These are phyloP conservation scores for Cryptosporidium muris DNA, from an alignment of 169 alveolate genomes.

Conservation along the genomic window DNA sequence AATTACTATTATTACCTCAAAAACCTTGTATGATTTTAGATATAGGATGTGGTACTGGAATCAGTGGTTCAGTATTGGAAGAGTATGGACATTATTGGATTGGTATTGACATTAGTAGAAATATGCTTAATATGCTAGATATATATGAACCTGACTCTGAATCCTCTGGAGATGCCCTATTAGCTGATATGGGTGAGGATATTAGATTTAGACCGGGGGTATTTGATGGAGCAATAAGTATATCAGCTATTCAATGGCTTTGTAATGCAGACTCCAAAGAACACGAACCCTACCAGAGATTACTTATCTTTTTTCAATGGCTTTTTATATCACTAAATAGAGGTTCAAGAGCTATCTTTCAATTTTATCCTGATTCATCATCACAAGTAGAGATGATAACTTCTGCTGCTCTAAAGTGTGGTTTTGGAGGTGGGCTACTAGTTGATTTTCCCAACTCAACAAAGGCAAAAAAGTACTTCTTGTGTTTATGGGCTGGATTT, in stretches of 20 bases:
- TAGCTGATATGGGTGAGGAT: conserved; percentile 93
- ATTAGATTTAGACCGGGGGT: conserved; percentile 88
- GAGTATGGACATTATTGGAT: conserved; percentile 92
- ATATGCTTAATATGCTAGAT: conserved; percentile 90
- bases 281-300: conserved; percentile 90
- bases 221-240: conserved; percentile 91
- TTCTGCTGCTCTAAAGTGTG: conserved; percentile 91
- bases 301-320: conserved; percentile 88
- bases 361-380: conserved; percentile 95
- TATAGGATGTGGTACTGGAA: conserved; percentile 98
- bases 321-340: conserved; percentile 84
- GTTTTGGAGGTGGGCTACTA: conserved; percentile 95
- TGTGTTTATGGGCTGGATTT: conserved; percentile 92
- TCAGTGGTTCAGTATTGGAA: conserved; percentile 90
- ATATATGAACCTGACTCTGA: conserved; percentile 74
- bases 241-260: conserved; percentile 95
- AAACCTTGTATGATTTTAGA: conserved; percentile 89
- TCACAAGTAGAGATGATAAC: conserved; percentile 93
- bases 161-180: conserved; percentile 89
- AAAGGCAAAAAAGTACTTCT: conserved; percentile 94
- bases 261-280: conserved; percentile 91
- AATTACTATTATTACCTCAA: conserved; percentile 85
- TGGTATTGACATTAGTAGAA: conserved; percentile 93
- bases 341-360: conserved; percentile 93
- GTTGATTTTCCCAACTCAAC: conserved; percentile 96